phyloP scores from a whole-genome alignment of 1,284 basidiomycete species.

The Leccinum pallidistipes region DNA sequence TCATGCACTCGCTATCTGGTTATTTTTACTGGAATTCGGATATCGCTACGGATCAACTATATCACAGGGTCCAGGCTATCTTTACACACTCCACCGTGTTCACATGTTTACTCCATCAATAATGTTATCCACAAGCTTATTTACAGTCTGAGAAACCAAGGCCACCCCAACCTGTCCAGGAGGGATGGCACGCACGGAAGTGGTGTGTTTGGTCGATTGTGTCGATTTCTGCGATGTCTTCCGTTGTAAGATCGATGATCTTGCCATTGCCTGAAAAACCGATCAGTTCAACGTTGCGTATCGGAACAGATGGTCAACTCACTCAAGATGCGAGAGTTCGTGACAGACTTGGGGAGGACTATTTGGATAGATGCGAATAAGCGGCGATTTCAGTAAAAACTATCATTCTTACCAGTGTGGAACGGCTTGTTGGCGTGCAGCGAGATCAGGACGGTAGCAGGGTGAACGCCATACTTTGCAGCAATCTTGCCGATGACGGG shows the following conservation, averaged over 20 bases:
- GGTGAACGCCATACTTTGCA: conserved; percentile 40
- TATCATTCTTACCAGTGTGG: conserved; percentile 44
- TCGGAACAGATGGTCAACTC: not conserved
- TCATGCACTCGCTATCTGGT: not conserved
- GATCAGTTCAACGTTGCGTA: not conserved
- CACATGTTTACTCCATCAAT: conserved; percentile 5
- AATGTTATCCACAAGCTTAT: conserved; percentile 12
- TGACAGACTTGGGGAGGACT: conserved; percentile 63
- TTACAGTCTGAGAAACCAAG: conserved; percentile 61
- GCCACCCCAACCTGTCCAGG: conserved; percentile 58
- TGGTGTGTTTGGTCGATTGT: conserved; percentile 53
- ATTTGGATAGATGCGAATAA: not conserved
- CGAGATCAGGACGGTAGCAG: conserved; percentile 1
- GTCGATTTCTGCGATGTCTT: conserved; percentile 54
- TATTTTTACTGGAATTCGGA: conserved; percentile 12
- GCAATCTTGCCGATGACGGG: conserved; percentile 53
- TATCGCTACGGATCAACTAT: not conserved
- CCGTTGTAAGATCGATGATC: conserved; percentile 54
- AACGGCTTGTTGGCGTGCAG: conserved; percentile 47
- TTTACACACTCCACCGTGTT: conserved; percentile 1
- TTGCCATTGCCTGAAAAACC: conserved; percentile 35
- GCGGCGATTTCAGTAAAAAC: not conserved
- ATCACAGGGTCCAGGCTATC: not conserved
- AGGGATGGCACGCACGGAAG: conserved; percentile 58
- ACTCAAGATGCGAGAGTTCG: conserved; percentile 46